phyloP scores from a whole-genome alignment of 176 grass and related monocot genomes.

The maize (Zea mays) region Zm-B73-REFERENCE-NAM-5.0 NC_050102.1:86980501-86981000 shows the following conservation, averaged over 20 bases:
- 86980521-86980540: too few relatives aligned
- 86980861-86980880: background rate
- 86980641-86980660: too few relatives aligned
- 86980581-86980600: too few relatives aligned
- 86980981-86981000: background rate
- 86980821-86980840: background rate
- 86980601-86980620: too few relatives aligned
- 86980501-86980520: too few relatives aligned
- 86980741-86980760: slow-evolving; percentile 5
- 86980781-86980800: background rate
- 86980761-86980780: background rate
- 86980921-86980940: background rate
- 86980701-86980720: background rate
- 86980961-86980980: background rate
- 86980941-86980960: background rate
- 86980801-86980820: background rate
- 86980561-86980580: too few relatives aligned
- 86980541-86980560: too few relatives aligned
- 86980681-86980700: background rate
- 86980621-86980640: too few relatives aligned
- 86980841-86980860: background rate
- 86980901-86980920: background rate
- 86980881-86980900: slow-evolving; percentile 1
- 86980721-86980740: background rate
- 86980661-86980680: background rate